Conservation (phyloP, 2,329 filamentous ascomycete genomes). For the Cercospora sp. region DNA sequence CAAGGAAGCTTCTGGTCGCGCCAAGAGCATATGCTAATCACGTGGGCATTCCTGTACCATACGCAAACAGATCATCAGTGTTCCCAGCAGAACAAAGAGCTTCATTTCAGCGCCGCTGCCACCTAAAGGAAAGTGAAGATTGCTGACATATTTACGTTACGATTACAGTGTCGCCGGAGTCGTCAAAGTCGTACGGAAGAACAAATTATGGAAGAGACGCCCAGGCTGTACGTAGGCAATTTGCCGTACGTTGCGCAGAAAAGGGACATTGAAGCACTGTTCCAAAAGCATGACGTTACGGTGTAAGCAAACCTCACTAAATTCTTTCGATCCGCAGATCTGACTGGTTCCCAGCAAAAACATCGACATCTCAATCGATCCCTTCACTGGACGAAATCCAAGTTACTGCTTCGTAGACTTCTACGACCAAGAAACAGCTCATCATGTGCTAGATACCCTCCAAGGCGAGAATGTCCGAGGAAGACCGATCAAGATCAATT, state of each 20-base stretch:
- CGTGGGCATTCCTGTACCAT: background rate
- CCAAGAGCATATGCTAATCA: background rate
- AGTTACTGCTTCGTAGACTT: background rate
- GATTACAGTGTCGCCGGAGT: no score
- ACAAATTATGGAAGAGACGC: background rate
- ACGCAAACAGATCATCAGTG: background rate
- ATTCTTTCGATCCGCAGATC: background rate
- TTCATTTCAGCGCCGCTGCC: background rate
- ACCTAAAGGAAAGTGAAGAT: background rate
- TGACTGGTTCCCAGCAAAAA: background rate
- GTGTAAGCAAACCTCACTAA: background rate
- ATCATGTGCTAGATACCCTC: background rate
- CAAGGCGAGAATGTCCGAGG: background rate
- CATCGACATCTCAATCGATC: background rate
- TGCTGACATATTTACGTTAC: no score
- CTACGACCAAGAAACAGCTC: background rate
- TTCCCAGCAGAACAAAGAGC: background rate
- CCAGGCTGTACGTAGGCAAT: background rate
- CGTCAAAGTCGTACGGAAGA: no score
- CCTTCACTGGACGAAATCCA: background rate
- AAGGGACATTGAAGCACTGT: background rate
- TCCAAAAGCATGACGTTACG: background rate
- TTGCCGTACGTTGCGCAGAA: background rate
- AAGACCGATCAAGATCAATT: background rate
- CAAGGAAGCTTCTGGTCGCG: background rate